Conservation (phyloP, 768 basidiomycete species). For the Podaxis pistillaris region DNA sequence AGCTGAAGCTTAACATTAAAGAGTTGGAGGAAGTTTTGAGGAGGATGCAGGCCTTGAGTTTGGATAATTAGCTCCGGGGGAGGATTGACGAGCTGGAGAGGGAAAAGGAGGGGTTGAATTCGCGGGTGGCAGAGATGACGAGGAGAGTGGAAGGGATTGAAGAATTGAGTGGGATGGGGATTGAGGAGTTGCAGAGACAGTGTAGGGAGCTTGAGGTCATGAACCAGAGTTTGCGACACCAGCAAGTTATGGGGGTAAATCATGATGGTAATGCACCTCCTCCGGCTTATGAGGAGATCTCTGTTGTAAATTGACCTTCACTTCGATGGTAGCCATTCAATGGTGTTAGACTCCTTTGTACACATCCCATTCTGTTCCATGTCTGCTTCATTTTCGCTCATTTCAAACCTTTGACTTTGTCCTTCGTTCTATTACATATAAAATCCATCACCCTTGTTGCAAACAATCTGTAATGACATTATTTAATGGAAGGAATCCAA, state of each 20-base stretch:
- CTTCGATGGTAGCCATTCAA: too few relatives aligned
- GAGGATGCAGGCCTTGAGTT: slow-evolving; percentile 29
- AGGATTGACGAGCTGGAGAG: slow-evolving; percentile 26
- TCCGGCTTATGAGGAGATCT: slow-evolving; percentile 32
- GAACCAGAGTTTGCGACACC: slow-evolving; percentile 10
- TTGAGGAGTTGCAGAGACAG: slow-evolving; percentile 27
- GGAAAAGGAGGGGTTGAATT: slow-evolving; percentile 36
- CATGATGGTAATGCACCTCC: slow-evolving; percentile 29
- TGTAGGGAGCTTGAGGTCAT: slow-evolving; percentile 27
- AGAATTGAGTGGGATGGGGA: slow-evolving; percentile 24
- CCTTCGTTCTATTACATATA: too few relatives aligned
- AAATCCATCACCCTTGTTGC: too few relatives aligned
- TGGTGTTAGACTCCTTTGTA: too few relatives aligned
- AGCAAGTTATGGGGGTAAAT: slow-evolving; percentile 7
- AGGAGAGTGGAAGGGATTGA: slow-evolving; percentile 21
- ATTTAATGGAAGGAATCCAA: too few relatives aligned
- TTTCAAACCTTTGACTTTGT: too few relatives aligned
- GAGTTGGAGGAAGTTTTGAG: slow-evolving; percentile 31
- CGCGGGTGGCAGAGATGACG: slow-evolving; percentile 28
- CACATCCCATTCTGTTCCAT: too few relatives aligned
- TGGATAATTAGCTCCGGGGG: slow-evolving; percentile 24
- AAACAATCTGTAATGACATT: too few relatives aligned
- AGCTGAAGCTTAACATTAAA: slow-evolving; percentile 27
- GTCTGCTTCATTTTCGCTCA: too few relatives aligned
- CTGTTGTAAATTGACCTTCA: slow-evolving; percentile 6